Evolutionary conservation across 139 green algal species (phyloP).

Genomic region (Deuterostichococcus epilithicus): DNA sequence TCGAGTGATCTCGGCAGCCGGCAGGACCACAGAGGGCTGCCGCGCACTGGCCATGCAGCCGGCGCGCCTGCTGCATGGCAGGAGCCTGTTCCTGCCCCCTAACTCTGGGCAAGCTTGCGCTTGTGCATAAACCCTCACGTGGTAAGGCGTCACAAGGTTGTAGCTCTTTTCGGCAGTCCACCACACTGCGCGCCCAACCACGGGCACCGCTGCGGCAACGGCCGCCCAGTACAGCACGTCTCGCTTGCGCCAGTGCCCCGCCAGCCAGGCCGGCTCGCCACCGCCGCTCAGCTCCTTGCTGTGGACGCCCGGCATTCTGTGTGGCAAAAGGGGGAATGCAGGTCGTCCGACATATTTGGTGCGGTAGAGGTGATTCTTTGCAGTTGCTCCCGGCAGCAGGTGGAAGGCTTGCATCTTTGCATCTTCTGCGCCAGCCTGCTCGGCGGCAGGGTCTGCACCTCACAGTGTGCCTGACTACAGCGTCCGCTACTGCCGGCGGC

Average conservation of each 20-base stretch:
- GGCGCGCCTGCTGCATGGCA: background rate
- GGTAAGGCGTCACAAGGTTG: slow-evolving; percentile 25
- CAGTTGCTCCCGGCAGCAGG: too few species aligned
- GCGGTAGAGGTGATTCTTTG: too few species aligned
- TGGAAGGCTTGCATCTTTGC: too few species aligned
- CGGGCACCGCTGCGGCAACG: slow-evolving; percentile 11
- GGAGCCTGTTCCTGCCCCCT: background rate
- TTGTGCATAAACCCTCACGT: slow-evolving; percentile 4
- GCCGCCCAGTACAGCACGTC: slow-evolving; percentile 9
- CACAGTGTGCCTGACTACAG: too few species aligned
- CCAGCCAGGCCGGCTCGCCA: background rate
- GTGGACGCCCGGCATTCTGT: background rate
- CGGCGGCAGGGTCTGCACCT: too few species aligned
- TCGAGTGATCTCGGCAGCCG: background rate
- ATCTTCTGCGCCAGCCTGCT: too few species aligned
- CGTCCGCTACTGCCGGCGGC: too few species aligned
- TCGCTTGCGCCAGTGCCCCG: background rate
- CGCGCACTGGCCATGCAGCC: background rate
- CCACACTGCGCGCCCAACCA: slow-evolving; percentile 19
- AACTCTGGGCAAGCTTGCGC: background rate
- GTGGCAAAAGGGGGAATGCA: too few species aligned
- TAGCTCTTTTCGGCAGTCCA: slow-evolving; percentile 26
- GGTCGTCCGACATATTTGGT: too few species aligned
- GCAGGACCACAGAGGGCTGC: background rate
- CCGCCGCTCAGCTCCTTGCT: background rate